A percentile compares a stretch with the other conserved stretches of the same genome.
Evolutionary conservation across 2,329 filamentous ascomycete species (phyloP).

Genomic region (Talaromyces sp.): DNA sequence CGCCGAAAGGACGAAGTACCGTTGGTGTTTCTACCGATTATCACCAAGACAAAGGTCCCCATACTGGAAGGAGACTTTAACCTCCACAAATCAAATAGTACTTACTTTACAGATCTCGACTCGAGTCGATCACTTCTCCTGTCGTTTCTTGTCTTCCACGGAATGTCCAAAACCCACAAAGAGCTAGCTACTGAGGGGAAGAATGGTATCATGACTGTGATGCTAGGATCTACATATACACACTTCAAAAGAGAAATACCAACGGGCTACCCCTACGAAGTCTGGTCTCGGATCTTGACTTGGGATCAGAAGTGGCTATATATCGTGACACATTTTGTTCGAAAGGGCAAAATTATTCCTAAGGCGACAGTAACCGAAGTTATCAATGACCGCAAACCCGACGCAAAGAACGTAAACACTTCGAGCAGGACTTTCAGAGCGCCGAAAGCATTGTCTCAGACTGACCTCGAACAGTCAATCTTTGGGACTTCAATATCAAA

Average conservation of each 20-base stretch:
- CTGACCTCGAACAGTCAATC: conserved; percentile 1
- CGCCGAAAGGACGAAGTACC: conserved; percentile 10
- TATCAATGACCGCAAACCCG: neutral
- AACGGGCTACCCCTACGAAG: conserved; percentile 23
- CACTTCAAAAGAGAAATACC: conserved; percentile 24
- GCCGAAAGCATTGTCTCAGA: neutral
- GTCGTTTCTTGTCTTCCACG: conserved; percentile 23
- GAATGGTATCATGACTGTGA: conserved; percentile 16
- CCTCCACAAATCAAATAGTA: conserved; percentile 47
- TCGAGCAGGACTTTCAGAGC: neutral
- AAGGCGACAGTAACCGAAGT: conserved; percentile 6
- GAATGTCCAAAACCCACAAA: conserved; percentile 10
- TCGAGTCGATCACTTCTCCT: conserved; percentile 49
- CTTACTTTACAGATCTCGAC: conserved; percentile 57
- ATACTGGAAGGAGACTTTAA: conserved; percentile 21
- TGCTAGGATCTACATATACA: conserved; percentile 22
- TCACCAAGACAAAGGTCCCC: conserved; percentile 14
- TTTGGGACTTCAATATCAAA: conserved; percentile 18
- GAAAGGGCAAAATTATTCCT: conserved; percentile 9
- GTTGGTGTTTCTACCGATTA: conserved; percentile 18
- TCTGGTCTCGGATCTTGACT: conserved; percentile 25
- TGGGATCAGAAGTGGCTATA: conserved; percentile 34
- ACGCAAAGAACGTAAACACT: neutral
- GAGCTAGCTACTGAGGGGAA: conserved; percentile 11
- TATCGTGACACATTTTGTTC: conserved; percentile 28